Percentiles rank a stretch among this genome's conserved stretches.
Evolutionary conservation across 768 basidiomycete species (phyloP).

Genomic region (Pleurotus giganteus): DNA sequence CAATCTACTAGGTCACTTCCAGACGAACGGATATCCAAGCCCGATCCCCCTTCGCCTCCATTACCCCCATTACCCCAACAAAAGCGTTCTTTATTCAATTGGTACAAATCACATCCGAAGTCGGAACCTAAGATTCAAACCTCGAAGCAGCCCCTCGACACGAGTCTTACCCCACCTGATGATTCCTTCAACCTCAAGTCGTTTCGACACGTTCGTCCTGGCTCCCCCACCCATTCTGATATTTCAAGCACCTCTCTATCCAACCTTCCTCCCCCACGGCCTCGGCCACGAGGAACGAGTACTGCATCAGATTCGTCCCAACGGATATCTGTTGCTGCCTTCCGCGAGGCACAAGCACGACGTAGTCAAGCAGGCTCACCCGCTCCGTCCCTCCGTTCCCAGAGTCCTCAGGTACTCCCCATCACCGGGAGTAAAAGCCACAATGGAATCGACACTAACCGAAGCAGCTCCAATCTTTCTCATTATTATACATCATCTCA

Average conservation of each 20-base stretch:
- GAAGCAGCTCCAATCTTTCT: conserved; percentile 8
- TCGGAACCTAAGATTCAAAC: conserved; percentile 22
- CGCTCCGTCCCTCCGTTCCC: conserved; percentile 45
- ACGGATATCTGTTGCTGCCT: conserved; percentile 78
- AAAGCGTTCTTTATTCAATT: conserved; percentile 34
- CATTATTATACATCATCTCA: background rate
- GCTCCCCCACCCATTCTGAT: conserved; percentile 27
- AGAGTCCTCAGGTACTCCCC: conserved; percentile 26
- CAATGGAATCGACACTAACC: background rate
- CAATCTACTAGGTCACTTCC: conserved; percentile 66
- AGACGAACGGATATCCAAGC: conserved; percentile 24
- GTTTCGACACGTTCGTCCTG: conserved; percentile 65
- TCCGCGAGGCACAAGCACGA: conserved; percentile 74
- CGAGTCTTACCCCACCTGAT: conserved; percentile 18
- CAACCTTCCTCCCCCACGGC: conserved; percentile 28
- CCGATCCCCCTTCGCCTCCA: conserved; percentile 15
- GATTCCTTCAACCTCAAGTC: conserved; percentile 71
- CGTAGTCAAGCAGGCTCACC: conserved; percentile 63
- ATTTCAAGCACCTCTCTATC: conserved; percentile 27
- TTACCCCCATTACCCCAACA: conserved; percentile 26
- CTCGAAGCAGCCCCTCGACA: conserved; percentile 15
- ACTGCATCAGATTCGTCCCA: conserved; percentile 64
- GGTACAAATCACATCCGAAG: conserved; percentile 34
- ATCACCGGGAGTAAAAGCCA: conserved; percentile 2
- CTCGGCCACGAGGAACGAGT: conserved; percentile 58